These are phyloP conservation scores for Curvularia lunata DNA, from an alignment of 2,329 filamentous ascomycete genomes.

Conservation along the genomic window DNA sequence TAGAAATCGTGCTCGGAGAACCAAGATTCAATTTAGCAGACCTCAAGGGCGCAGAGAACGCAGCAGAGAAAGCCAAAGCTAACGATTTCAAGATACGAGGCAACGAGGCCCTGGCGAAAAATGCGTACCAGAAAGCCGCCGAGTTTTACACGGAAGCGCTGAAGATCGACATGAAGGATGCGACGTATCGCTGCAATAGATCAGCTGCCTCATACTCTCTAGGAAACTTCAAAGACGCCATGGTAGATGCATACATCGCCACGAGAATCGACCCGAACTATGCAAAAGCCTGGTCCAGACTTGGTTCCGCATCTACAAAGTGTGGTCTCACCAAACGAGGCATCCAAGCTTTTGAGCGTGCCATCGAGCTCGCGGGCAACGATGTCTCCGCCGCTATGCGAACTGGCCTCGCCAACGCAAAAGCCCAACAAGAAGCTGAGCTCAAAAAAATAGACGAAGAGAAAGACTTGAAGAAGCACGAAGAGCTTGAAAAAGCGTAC, in stretches of 20 bases:
- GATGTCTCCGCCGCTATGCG: neutral
- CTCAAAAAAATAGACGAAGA: neutral
- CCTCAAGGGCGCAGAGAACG: neutral
- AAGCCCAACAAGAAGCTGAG: conserved; percentile 1
- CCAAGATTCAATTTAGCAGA: neutral
- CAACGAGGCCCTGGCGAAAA: neutral
- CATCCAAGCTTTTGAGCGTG: neutral
- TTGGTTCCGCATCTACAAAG: neutral
- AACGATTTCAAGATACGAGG: neutral
- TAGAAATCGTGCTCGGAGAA: neutral
- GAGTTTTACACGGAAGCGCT: neutral
- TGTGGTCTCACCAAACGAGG: neutral
- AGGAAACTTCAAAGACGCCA: neutral
- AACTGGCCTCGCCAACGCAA: neutral
- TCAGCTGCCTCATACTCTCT: neutral
- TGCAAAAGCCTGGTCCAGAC: conserved; percentile 2
- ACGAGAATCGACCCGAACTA: neutral
- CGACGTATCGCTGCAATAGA: neutral
- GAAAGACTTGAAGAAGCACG: neutral
- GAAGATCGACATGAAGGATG: conserved; percentile 1
- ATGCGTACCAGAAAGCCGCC: neutral
- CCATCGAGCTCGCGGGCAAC: neutral
- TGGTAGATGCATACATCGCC: neutral
- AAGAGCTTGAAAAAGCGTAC: neutral
- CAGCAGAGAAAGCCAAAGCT: neutral